Base-by-base conservation (phyloP, 345 rosid species). In the Brassica cretica region DNA sequence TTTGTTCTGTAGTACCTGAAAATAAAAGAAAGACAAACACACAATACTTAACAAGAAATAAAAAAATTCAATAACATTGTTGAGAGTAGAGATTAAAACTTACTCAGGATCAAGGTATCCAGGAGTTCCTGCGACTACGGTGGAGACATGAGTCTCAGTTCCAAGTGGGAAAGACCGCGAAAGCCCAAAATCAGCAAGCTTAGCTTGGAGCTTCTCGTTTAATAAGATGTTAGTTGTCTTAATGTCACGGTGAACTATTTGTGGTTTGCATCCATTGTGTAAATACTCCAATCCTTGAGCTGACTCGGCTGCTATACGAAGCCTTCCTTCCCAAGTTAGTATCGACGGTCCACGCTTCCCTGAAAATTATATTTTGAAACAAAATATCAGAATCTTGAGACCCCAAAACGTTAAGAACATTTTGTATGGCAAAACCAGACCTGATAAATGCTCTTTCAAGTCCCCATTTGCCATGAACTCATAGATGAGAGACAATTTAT, bases 51-150 rank as follows among this genome's bases (percentile, higher is more conserved):
- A 56, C 59, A 35, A 64, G 62, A 51, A 15, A 27, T 0, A 9
- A 19, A 56, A 2, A 2, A 2, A 3, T 2, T 53, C 55, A 71
- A 27, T 8, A 30, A 35, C 11, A 14, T 64, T 63, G 58, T 35
- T 51, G 14, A 63, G 21, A 77, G 35, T 44, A 71, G 66, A 39
- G 76, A 27, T 14, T 27, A 8, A 56, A 8, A 6, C 11, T 83
- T 83, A 89, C 94, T 88, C 89, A 1, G 91, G 91, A 77, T 86
- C 90, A 0, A 85, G 78, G 60, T 89, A 85, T 25, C 91, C 93
- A 0, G 82, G 75, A 2, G 94, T 90, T 64, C 94, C 92, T 0
- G 80, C 78, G 7, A 86, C 84, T 7, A 70, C 30, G 25, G 90
- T 81, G 3, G 86, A 64, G 59, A 84, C 83, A 72, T 41, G 82